Conservation (phyloP, 2,329 filamentous ascomycete genomes). For the Didymella glomerata region DNA sequence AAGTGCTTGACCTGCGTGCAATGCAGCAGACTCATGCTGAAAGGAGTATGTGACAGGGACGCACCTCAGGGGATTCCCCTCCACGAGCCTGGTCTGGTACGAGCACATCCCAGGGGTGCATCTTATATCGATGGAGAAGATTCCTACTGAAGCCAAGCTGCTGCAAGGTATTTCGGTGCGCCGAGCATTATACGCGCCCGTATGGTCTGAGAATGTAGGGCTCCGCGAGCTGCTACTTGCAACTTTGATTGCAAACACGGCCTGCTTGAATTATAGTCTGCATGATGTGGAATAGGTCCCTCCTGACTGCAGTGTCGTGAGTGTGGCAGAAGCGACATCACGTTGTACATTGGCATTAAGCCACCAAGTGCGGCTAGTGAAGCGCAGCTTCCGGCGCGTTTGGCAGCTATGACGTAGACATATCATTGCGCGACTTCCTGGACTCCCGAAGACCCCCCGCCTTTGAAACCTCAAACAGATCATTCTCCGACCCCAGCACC, state of each 20-base stretch:
- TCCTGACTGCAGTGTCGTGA: not conserved
- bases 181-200: not conserved
- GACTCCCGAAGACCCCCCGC: conserved; percentile 27
- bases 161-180: not conserved
- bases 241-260: not conserved
- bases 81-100: not conserved
- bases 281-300: not conserved
- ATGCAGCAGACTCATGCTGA: not conserved
- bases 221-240: not conserved
- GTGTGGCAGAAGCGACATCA: not conserved
- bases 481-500: conserved; percentile 28
- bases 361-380: conserved; percentile 16
- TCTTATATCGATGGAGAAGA: not conserved
- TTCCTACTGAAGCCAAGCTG: not conserved
- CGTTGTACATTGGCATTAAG: conserved; percentile 4
- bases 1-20: not conserved
- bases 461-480: conserved; percentile 29
- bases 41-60: not conserved
- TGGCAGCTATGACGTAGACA: conserved; percentile 33
- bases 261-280: no score
- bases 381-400: conserved; percentile 28
- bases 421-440: conserved; percentile 23
- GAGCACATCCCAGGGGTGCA: not conserved
- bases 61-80: not conserved
- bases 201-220: not conserved